These are phyloP conservation scores for Adansonia rubrostipa DNA, from an alignment of 441 rosid genomes.

Conservation along the genomic window DNA sequence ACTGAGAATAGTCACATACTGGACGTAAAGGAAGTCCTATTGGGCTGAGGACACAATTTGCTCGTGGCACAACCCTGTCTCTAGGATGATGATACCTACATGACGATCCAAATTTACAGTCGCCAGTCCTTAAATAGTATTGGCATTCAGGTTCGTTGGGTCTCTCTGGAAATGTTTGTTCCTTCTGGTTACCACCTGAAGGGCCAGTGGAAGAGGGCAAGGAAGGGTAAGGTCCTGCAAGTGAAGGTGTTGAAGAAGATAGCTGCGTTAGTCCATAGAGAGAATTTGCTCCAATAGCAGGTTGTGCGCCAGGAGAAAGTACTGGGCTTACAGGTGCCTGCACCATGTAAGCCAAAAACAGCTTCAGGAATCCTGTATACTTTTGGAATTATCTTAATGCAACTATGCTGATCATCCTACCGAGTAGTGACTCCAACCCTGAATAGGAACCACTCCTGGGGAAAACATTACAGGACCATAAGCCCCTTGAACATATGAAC, in stretches of 20 bases:
- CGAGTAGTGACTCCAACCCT: constrained; percentile 91
- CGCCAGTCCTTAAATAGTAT: constrained; percentile 80
- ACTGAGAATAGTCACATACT: constrained; percentile 47
- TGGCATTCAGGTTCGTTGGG: constrained; percentile 89
- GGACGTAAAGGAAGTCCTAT: constrained; percentile 87
- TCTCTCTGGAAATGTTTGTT: constrained; percentile 83
- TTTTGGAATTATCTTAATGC: constrained; percentile 15
- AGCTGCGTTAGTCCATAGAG: constrained; percentile 73
- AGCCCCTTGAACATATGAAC: constrained; percentile 81
- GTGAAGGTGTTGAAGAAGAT: constrained; percentile 67
- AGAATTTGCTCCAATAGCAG: constrained; percentile 79
- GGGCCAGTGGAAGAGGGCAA: constrained; percentile 52
- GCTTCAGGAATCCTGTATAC: constrained; percentile 27
- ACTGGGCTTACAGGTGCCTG: constrained; percentile 95
- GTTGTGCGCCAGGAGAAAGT: constrained; percentile 85
- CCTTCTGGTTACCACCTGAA: constrained; percentile 56
- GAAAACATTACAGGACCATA: constrained; percentile 75
- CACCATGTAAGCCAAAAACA: constrained; percentile 32
- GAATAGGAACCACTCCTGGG: constrained; percentile 76
- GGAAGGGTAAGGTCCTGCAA: constrained; percentile 61
- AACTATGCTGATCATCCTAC: constrained; percentile 43
- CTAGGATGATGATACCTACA: constrained; percentile 90
- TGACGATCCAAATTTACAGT: constrained; percentile 86
- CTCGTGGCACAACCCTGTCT: constrained; percentile 60
- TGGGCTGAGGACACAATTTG: constrained; percentile 69